Conservation (phyloP, 805 yeast species). For the Pichia nanzhaoensis region DNA sequence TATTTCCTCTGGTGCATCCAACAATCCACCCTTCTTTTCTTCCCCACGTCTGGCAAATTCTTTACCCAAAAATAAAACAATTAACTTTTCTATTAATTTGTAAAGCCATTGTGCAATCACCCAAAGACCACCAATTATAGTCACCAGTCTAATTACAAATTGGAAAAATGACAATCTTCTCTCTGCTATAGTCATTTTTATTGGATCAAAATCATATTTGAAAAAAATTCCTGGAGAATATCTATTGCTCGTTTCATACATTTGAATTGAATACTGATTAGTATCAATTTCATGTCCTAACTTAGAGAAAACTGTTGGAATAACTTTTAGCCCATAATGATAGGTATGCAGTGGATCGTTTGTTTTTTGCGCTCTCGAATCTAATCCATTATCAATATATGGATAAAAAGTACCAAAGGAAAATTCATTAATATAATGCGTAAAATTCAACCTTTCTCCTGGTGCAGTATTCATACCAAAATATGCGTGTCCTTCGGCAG, state of each 20-base stretch:
- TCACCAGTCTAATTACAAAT: constrained; percentile 70
- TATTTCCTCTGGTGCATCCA: constrained; percentile 25
- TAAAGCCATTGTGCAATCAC: constrained; percentile 64
- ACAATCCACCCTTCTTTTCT: constrained; percentile 34
- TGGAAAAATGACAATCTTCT: constrained; percentile 68
- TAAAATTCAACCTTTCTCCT: constrained; percentile 55
- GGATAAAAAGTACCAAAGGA: constrained; percentile 92
- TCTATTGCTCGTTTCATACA: constrained; percentile 23
- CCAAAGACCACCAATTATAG: constrained; percentile 76
- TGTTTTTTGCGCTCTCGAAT: constrained; percentile 57
- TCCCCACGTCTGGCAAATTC: constrained; percentile 43
- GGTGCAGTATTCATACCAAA: constrained; percentile 39
- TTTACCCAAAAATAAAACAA: constrained; percentile 51
- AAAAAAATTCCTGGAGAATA: constrained; percentile 73
- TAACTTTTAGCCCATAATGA: constrained; percentile 68
- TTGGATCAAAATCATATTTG: constrained; percentile 84
- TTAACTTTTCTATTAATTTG: constrained; percentile 47
- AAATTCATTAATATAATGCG: constrained; percentile 80
- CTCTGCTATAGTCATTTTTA: constrained; percentile 63
- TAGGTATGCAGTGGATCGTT: constrained; percentile 42
- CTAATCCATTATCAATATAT: constrained; percentile 80
- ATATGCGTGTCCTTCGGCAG: constrained; percentile 62
- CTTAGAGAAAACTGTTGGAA: constrained; percentile 71
- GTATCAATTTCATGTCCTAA: constrained; percentile 72
- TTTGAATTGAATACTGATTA: constrained; percentile 75